Conservation (phyloP, 2,329 filamentous ascomycete genomes). For the Fusarium bulbicola region DNA sequence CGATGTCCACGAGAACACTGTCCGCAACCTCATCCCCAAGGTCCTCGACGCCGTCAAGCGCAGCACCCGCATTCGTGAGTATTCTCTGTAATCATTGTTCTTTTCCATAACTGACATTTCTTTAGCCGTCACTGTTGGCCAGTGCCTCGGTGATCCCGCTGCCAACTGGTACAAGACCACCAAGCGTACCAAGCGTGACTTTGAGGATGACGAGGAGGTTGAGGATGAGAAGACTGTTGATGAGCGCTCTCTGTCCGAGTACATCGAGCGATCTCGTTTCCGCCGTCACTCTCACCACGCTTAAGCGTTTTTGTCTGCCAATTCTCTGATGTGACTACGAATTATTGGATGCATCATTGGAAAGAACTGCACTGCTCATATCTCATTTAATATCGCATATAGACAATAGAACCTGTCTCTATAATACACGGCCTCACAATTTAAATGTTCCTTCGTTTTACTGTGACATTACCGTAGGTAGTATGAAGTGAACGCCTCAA, state of each 20-base stretch:
- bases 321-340: conserved; percentile 8
- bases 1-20: conserved; percentile 55
- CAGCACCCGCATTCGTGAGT: conserved; percentile 24
- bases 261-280: conserved; percentile 26
- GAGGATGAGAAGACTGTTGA: conserved; percentile 10
- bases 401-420: conserved; percentile 12
- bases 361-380: conserved; percentile 9
- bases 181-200: conserved; percentile 25
- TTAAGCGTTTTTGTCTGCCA: neutral
- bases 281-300: conserved; percentile 3
- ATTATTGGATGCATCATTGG: conserved; percentile 7
- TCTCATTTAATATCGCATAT: conserved; percentile 13
- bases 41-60: conserved; percentile 19
- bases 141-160: conserved; percentile 32
- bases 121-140: conserved; percentile 43
- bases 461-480: neutral
- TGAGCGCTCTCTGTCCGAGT: conserved; percentile 15
- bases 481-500: neutral
- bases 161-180: conserved; percentile 29
- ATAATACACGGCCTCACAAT: neutral
- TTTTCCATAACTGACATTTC: conserved; percentile 22
- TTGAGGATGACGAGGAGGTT: conserved; percentile 1
- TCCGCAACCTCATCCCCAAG: conserved; percentile 29
- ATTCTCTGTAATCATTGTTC: too few relatives aligned
- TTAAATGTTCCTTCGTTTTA: neutral